These are phyloP conservation scores for Paramecium tetraurelia DNA, from an alignment of 73 alveolate genomes.

Conservation along the genomic window DNA sequence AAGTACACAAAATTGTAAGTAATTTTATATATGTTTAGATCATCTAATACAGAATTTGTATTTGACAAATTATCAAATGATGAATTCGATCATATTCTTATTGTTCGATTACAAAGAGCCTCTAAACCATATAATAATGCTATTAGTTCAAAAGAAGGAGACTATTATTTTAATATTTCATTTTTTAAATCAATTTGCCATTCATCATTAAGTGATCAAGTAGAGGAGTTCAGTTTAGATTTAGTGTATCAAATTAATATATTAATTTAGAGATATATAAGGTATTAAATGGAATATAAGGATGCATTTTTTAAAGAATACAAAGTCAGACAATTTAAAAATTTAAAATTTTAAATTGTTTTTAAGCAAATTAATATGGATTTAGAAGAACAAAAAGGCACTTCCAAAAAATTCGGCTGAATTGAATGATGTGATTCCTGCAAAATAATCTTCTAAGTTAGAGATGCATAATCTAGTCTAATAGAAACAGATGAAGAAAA, in stretches of 20 bases:
- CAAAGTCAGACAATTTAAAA: not conserved
- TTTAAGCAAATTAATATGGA: not conserved
- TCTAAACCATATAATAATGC: not conserved
- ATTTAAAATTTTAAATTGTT: not conserved
- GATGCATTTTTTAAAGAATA: not conserved
- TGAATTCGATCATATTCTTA: not conserved
- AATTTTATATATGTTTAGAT: not conserved
- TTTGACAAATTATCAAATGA: conserved; percentile 17
- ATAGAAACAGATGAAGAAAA: not conserved
- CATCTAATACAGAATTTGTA: conserved; percentile 25
- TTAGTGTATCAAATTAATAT: not conserved
- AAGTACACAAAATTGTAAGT: not conserved
- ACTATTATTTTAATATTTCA: not conserved
- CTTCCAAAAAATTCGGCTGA: not conserved
- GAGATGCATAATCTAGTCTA: not conserved
- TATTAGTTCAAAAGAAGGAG: not conserved
- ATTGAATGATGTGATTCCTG: not conserved
- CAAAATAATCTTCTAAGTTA: not conserved
- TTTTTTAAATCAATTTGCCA: not conserved
- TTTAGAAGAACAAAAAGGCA: not conserved
- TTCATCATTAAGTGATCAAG: not conserved
- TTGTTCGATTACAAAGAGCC: not conserved
- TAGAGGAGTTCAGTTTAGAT: not conserved
- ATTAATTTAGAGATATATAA: not conserved
- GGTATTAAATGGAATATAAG: not conserved